Base-by-base conservation (phyloP, 108 stramenopile genomes). In the Cafeteria roenbergensis region DNA sequence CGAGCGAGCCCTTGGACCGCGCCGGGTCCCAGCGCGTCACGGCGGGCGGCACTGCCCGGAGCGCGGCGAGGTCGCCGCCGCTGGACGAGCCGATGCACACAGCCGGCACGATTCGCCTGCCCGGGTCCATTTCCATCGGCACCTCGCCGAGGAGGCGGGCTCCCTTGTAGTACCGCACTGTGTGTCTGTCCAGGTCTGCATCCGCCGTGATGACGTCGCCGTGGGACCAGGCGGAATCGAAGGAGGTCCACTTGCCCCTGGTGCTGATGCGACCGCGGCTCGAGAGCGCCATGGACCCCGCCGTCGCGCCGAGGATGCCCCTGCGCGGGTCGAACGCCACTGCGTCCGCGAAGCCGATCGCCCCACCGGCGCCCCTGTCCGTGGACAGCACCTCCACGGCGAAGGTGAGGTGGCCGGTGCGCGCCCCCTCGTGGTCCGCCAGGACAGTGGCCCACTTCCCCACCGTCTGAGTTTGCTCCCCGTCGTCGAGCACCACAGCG, bases 191-290 rank as follows among this genome's bases (percentile, higher is more conserved):
- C 29, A 61, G 2, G 37, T 61, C 59, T 2, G 3, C 3, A 27
- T 61, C 59, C 22, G 30, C 36, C 17, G 59, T 61, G 34, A 61
- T n/a, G 59, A 61, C n/a, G 37, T 61, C 59, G 24, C 59, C 59
- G n/a, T n/a, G n/a, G n/a, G n/a, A n/a, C n/a, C n/a, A n/a, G n/a
- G n/a, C n/a, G 22, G 9, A 24, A 2, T 2, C 37, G 59, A 37
- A 61, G 20, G 22, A 2, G 21, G 22, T 12, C 17, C 59, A 8
- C 17, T 27, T 32, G 59, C 22, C 8, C n/a, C n/a, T n/a, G n/a
- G n/a, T n/a, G n/a, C n/a, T n/a, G 2, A 27, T 27, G 17, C 30
- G 9, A 21, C 59, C 59, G 17, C 20, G 9, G 20, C 30, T 61
- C 17, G 36, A 37, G 59, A 29, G 30, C 2, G 59, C 59, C 59